phyloP scores from a whole-genome alignment of 2,329 filamentous ascomycete genomes.

The Diaporthe australafricana region DNA sequence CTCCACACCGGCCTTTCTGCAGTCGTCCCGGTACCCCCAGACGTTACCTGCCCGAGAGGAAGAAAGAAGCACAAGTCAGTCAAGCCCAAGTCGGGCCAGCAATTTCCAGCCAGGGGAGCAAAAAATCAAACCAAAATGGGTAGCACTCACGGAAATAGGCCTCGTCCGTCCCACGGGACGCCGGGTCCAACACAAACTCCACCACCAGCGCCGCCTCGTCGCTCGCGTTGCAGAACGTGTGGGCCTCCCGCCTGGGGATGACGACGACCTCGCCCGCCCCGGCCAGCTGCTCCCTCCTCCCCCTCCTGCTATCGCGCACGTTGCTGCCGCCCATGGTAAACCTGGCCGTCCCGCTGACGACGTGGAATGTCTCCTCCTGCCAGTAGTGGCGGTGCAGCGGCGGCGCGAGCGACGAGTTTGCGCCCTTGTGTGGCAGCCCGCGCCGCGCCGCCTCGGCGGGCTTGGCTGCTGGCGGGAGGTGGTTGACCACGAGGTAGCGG shows the following conservation, averaged over 20 bases:
- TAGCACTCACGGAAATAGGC: constrained; percentile 32
- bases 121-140: background rate
- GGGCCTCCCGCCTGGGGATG: constrained; percentile 17
- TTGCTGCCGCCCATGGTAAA: constrained; percentile 33
- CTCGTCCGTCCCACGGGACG: constrained; percentile 27
- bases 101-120: background rate
- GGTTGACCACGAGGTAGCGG: constrained; percentile 34
- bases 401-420: constrained; percentile 30
- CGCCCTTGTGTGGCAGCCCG: background rate
- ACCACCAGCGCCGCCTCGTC: constrained; percentile 19
- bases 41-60: constrained; percentile 26
- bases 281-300: background rate
- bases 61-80: background rate
- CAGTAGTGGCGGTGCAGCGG: constrained; percentile 29
- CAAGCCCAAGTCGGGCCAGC: background rate
- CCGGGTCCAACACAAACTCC: constrained; percentile 34
- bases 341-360: constrained; percentile 18
- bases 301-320: too few relatives aligned
- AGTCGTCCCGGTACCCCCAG: constrained; percentile 34
- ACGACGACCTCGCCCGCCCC: constrained; percentile 27
- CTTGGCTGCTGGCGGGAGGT: constrained; percentile 28
- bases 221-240: constrained; percentile 36
- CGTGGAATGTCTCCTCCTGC: constrained; percentile 33
- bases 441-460: background rate
- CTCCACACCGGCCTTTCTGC: constrained; percentile 22